A percentile compares a stretch with the other conserved stretches of the same genome.
Evolutionary conservation across 805 yeast genomes (phyloP).

Genomic region (Yamadazyma nakazawae): DNA sequence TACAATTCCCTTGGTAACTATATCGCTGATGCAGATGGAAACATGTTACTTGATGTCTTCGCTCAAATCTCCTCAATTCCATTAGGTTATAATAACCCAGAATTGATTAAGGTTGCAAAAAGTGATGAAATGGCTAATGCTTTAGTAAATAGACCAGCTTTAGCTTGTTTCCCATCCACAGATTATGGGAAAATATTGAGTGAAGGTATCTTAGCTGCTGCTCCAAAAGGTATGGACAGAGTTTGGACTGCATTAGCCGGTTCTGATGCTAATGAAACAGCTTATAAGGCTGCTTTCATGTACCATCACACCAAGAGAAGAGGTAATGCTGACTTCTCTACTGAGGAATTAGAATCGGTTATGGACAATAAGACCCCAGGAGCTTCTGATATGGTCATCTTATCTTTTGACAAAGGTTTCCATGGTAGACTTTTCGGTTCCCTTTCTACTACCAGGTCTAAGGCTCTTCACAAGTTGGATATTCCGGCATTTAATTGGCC

Average conservation of each 20-base stretch:
- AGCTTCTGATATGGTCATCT: slow-evolving; percentile 48
- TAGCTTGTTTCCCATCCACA: slow-evolving; percentile 46
- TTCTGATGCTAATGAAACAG: slow-evolving; percentile 68
- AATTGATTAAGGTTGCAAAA: slow-evolving; percentile 32
- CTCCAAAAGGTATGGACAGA: slow-evolving; percentile 57
- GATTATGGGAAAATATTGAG: slow-evolving; percentile 49
- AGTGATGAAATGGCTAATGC: slow-evolving; percentile 42
- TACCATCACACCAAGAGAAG: slow-evolving; percentile 55
- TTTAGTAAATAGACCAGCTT: slow-evolving; percentile 41
- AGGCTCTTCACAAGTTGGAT: slow-evolving; percentile 55
- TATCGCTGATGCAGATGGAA: slow-evolving; percentile 42
- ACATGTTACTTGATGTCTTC: slow-evolving; percentile 38
- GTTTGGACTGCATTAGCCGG: slow-evolving; percentile 69
- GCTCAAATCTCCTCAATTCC: slow-evolving; percentile 44
- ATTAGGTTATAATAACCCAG: slow-evolving; percentile 44
- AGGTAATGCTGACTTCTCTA: slow-evolving; percentile 43
- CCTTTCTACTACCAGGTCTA: slow-evolving; percentile 53
- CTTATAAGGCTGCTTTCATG: slow-evolving; percentile 70
- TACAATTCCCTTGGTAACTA: slow-evolving; percentile 38
- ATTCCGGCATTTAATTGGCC: slow-evolving; percentile 64
- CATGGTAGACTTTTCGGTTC: slow-evolving; percentile 59
- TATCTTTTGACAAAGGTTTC: slow-evolving; percentile 54
- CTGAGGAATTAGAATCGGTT: slow-evolving; percentile 44
- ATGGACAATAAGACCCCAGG: slow-evolving; percentile 55
- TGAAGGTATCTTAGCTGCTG: slow-evolving; percentile 55